Evolutionary conservation across 140 eudicot species (phyloP).

Genomic region (Ambrosia hybrid): DNA sequence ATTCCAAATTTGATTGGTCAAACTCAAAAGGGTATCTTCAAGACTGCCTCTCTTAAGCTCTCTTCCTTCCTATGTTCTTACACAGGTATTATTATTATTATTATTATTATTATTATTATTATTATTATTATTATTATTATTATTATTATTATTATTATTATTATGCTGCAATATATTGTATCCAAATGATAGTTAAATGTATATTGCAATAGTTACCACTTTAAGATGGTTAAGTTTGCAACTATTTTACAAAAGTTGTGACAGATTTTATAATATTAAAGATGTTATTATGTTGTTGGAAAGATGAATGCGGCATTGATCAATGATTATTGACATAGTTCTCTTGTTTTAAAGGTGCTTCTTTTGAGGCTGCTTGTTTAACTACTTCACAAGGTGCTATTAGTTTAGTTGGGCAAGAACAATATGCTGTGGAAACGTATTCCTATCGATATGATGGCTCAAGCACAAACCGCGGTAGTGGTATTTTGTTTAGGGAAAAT

Average conservation of each 20-base stretch:
- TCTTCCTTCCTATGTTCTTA: slow-evolving; percentile 43
- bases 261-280: not conserved
- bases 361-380: slow-evolving; percentile 10
- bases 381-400: slow-evolving; percentile 32
- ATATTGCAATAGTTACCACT: too few relatives aligned
- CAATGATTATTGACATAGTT: not conserved
- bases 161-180: not conserved
- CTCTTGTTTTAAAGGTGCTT: not conserved
- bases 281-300: not conserved
- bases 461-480: slow-evolving; percentile 31
- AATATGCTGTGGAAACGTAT: slow-evolving; percentile 36
- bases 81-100: slow-evolving; percentile 48
- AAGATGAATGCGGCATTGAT: slow-evolving; percentile 5
- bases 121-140: too few relatives aligned
- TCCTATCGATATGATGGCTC: slow-evolving; percentile 42
- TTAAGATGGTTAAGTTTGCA: not conserved
- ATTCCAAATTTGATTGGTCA: slow-evolving; percentile 38
- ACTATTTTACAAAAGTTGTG: too few relatives aligned
- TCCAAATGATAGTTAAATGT: not conserved
- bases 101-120: too few relatives aligned
- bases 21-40: slow-evolving; percentile 3
- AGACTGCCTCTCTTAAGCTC: slow-evolving; percentile 20
- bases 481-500: slow-evolving; percentile 24
- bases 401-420: slow-evolving; percentile 34
- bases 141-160: slow-evolving; percentile 18